Evolutionary conservation across 73 alveolate species (phyloP).

Genomic region (Tetrahymena thermophila): DNA sequence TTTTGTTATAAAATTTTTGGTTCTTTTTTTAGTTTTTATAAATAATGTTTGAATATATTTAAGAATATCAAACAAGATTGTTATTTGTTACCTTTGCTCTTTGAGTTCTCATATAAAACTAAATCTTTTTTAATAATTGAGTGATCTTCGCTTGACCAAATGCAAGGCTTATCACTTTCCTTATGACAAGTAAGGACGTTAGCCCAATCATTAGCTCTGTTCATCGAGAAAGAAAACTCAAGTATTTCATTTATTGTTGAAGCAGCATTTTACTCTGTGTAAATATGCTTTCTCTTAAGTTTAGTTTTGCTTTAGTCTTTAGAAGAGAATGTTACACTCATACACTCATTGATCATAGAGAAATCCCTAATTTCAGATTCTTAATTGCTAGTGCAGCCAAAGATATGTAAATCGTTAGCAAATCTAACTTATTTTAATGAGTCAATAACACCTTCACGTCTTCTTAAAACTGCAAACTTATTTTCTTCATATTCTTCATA

Average conservation of each 20-base stretch:
- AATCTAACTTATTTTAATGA: not conserved
- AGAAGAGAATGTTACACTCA: not conserved
- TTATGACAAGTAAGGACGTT: not conserved
- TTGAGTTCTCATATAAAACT: not conserved
- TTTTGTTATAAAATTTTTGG: not conserved
- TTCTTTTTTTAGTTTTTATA: not conserved
- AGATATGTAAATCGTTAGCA: not conserved
- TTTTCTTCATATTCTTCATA: not conserved
- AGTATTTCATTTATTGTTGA: not conserved
- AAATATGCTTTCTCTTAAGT: not conserved
- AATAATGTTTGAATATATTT: not conserved
- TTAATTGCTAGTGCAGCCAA: not conserved
- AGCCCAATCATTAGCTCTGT: not conserved
- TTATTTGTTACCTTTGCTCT: not conserved
- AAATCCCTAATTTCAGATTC: not conserved
- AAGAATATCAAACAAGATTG: too few species aligned
- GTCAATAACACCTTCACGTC: not conserved
- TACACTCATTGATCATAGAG: not conserved
- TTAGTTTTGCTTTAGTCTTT: not conserved
- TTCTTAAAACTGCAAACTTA: not conserved
- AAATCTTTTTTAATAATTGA: not conserved
- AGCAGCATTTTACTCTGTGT: not conserved
- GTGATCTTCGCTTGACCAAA: not conserved
- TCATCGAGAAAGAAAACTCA: not conserved
- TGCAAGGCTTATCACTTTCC: not conserved